Base-by-base conservation (phyloP, 306 rosid genomes). In the Clitoria ternatea region DNA sequence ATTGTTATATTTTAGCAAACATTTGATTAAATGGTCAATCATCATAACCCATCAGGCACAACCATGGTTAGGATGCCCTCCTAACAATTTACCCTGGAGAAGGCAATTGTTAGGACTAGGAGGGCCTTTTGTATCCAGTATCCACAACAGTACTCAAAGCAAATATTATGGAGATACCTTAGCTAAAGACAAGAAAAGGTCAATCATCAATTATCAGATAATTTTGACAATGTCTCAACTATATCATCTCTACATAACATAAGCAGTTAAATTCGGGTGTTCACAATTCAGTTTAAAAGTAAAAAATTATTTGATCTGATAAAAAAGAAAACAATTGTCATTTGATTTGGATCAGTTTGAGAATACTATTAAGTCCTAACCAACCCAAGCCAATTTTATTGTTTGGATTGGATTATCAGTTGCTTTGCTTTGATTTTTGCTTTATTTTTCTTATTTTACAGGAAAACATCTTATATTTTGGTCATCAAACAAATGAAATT, bases 181-280 rank as follows among this genome's bases (percentile, higher is more conserved):
- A 7, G 29, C 20, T 19, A 22, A 20, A 22, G 55, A 19, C 55
- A 20, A 10, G 10, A 52, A 43, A 29, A 27, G 23, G 70, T 44
- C 57, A 45, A 22, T 39, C 18, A 66, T 47, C 70, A 63, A 45
- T 44, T 2, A 69, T 52, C 64, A 69, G 48, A 20, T 14, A n/a
- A 22, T n/a, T 35, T 69, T 20, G 36, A 33, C 24, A 35, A 69
- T 27, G 26, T 40, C 5, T n/a, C 24, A n/a, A 32, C 37, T 35
- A 26, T 42, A 53, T 23, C 23, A 6, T 11, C 44, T 15, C 23
- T 54, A 42, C 45, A 17, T n/a, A n/a, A n/a, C n/a, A n/a, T n/a
- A n/a, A n/a, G n/a, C n/a, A n/a, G n/a, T n/a, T n/a, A n/a, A n/a
- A n/a, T n/a, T n/a, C n/a, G n/a, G n/a, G n/a, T n/a, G n/a, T n/a